Evolutionary conservation across 768 basidiomycete species (phyloP), one percentile per base, ranked within the genome.

Genomic region (Xanthoconium stramineum): DNA sequence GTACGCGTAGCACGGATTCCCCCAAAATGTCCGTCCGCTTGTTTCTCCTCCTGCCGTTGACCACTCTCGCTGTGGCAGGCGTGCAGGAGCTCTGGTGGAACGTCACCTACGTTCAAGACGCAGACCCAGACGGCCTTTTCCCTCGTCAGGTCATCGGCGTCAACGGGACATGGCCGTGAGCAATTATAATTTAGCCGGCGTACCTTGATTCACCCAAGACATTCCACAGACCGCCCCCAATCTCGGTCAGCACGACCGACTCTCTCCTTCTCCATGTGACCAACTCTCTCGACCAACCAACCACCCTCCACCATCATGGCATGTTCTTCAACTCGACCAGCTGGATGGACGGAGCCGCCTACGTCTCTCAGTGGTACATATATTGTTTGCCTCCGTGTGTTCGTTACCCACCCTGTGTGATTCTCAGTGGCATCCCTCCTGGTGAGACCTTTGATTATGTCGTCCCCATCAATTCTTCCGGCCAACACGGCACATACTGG

Each of bases 131-230:
- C 66, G 91, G 89, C 6, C 82, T 94, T 50, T 82, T 75, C 50
- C 76, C 83, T 12, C 85, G 95, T 47, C 77, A 85, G 10, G 93
- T 84, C 48, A 83, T 97, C 48, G 94, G 94, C 51, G 84, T 97
- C 49, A 98, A 98, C 67, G 83, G 85, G 19, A 88, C 90, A 6
- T 98, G 95, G 96, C 95, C 95, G 88, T 94, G 71, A 69, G 92
- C 78, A 19, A n/a, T 13, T 6, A 12, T 15, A 11, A 17, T 28
- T 24, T 1, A n/a, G 30, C 4, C 9, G 10, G 13, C 14, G 15
- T 38, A 12, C 2, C 20, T 3, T 2, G 1, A 28, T 29, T 36
- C 15, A 44, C 14, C 42, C 24, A 24, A 4, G 24, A 24, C 24
- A 11, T n/a, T 14, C 50, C 47, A 56, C 55, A 94, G 91, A 29